A percentile compares a stretch with the other conserved stretches of the same genome.
Conservation (phyloP, 2,329 filamentous ascomycete species). For the Botrytis paeoniae region DNA sequence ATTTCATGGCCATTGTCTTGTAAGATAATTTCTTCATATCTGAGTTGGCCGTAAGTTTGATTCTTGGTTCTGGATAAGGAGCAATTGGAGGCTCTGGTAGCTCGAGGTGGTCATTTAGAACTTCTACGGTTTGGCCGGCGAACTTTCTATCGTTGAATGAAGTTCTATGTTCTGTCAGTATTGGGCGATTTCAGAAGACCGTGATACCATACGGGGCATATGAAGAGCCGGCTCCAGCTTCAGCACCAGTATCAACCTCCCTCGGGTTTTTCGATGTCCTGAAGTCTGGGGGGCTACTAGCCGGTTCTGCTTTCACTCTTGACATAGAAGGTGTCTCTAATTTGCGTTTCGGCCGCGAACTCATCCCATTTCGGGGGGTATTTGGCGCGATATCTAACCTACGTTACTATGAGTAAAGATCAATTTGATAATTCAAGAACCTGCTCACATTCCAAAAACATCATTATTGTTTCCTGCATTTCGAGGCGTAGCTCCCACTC, state of each 20-base stretch:
- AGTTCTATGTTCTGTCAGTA: constrained; percentile 45
- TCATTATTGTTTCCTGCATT: constrained; percentile 55
- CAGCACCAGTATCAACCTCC: neutral
- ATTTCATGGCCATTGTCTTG: constrained; percentile 91
- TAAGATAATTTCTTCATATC: constrained; percentile 90
- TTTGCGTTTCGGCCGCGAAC: constrained; percentile 34
- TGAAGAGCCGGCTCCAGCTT: neutral
- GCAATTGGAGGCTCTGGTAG: constrained; percentile 67
- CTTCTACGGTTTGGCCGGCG: constrained; percentile 76
- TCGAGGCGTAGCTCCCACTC: constrained; percentile 60
- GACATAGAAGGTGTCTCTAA: constrained; percentile 48
- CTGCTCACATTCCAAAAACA: constrained; percentile 75
- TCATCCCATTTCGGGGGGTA: constrained; percentile 45
- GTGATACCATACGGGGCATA: constrained; percentile 6
- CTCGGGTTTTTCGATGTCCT: constrained; percentile 40
- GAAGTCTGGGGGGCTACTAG: constrained; percentile 46
- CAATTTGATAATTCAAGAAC: neutral
- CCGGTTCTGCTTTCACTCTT: constrained; percentile 45
- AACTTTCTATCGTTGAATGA: constrained; percentile 75
- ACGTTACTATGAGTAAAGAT: constrained; percentile 29
- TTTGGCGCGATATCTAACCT: constrained; percentile 68
- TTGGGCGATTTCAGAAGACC: neutral
- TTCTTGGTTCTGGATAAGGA: constrained; percentile 70
- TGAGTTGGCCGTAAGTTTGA: constrained; percentile 81
- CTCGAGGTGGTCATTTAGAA: constrained; percentile 73